A percentile compares a stretch with the other conserved stretches of the same genome.
These are phyloP conservation scores for Triticum aestivum DNA, from an alignment of 176 grass and related monocot genomes.

Conservation along the genomic window IWGSC_CS_RefSeq_v2.1 NC_057798.1:487440275-487440774, in stretches of 20 bases:
- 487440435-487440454: constrained; percentile 79
- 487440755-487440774: background rate
- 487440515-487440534: constrained; percentile 61
- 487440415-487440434: constrained; percentile 83
- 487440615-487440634: background rate
- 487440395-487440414: constrained; percentile 92
- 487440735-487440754: background rate
- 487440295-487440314: background rate
- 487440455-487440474: constrained; percentile 70
- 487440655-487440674: background rate
- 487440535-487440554: constrained; percentile 55
- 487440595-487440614: background rate
- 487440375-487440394: constrained; percentile 95
- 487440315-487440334: too few species aligned
- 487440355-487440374: constrained; percentile 65
- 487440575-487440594: background rate
- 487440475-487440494: constrained; percentile 67
- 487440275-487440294: background rate
- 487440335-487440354: constrained; percentile 73
- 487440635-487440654: background rate
- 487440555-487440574: background rate
- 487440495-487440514: constrained; percentile 66
- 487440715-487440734: background rate
- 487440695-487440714: background rate
- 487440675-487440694: background rate